These are phyloP conservation scores for Lachancea sp. DNA, from an alignment of 805 yeast genomes.

Conservation along the genomic window DNA sequence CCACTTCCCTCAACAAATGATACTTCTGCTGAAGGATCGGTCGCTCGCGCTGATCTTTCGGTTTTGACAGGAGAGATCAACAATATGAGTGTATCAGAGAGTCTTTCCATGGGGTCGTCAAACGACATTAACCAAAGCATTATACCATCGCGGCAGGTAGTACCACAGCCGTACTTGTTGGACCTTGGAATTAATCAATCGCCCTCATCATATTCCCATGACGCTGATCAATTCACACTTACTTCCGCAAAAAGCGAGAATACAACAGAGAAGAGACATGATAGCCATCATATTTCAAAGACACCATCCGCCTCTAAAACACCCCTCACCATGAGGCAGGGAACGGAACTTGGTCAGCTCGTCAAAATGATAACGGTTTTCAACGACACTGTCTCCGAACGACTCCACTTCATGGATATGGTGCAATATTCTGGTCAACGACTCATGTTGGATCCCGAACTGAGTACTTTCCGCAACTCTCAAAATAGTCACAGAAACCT, in stretches of 20 bases:
- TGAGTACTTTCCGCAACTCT: conserved; percentile 10
- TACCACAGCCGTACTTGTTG: neutral
- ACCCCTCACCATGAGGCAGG: conserved; percentile 9
- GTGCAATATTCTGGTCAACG: conserved; percentile 9
- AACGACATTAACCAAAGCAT: neutral
- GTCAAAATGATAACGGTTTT: conserved; percentile 17
- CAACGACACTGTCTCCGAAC: conserved; percentile 26
- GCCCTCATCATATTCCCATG: too few species aligned
- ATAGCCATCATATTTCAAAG: too few species aligned
- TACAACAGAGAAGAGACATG: neutral
- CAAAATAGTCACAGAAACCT: conserved; percentile 1
- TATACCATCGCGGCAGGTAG: neutral
- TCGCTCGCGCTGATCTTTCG: conserved; percentile 6
- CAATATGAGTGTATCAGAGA: neutral
- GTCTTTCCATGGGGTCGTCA: neutral
- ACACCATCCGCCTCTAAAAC: neutral
- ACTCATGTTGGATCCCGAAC: conserved; percentile 22
- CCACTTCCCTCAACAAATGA: conserved; percentile 16
- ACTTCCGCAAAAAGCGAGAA: neutral
- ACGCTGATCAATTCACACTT: too few species aligned
- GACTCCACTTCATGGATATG: conserved; percentile 19
- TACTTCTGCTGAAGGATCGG: neutral
- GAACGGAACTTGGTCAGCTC: conserved; percentile 17
- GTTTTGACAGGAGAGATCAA: conserved; percentile 6
- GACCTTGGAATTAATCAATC: neutral